These are phyloP conservation scores for Podaxis rugospora DNA, from an alignment of 768 basidiomycete species.

Conservation along the genomic window DNA sequence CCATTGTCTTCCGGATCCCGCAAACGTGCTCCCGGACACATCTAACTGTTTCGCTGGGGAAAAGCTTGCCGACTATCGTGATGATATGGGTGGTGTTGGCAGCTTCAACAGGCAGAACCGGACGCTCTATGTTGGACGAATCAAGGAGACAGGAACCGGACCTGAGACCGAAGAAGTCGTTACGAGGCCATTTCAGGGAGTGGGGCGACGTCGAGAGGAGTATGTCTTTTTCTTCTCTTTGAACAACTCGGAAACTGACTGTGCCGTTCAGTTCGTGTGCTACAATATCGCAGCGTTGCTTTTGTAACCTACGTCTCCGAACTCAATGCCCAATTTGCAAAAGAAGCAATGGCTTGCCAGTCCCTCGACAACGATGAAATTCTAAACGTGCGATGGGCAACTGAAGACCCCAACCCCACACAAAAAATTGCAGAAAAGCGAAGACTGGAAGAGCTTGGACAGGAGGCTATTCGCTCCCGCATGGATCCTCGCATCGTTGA, in stretches of 20 bases:
- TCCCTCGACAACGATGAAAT: conserved; percentile 97
- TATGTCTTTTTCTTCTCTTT: conserved; percentile 35
- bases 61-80: conserved; percentile 95
- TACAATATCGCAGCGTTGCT: conserved; percentile 92
- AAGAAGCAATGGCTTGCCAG: conserved; percentile 99
- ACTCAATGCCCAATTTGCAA: conserved; percentile 88
- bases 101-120: conserved; percentile 93
- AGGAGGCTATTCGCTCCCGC: conserved; percentile 77
- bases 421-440: conserved; percentile 84
- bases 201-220: conserved; percentile 93
- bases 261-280: conserved; percentile 64
- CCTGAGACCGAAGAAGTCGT: conserved; percentile 91
- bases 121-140: conserved; percentile 91
- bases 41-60: conserved; percentile 96
- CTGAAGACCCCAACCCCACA: conserved; percentile 95
- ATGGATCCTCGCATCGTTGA: conserved; percentile 89
- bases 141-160: conserved; percentile 87
- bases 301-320: conserved; percentile 95
- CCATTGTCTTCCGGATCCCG: conserved; percentile 78
- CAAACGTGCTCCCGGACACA: conserved; percentile 72
- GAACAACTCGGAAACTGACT: not conserved
- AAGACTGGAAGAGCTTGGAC: conserved; percentile 78
- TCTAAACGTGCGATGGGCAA: conserved; percentile 98
- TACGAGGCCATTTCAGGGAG: conserved; percentile 86
- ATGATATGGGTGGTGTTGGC: conserved; percentile 99